These are phyloP conservation scores for Skeletonema potamos DNA, from an alignment of 108 stramenopile species.

Conservation along the genomic window DNA sequence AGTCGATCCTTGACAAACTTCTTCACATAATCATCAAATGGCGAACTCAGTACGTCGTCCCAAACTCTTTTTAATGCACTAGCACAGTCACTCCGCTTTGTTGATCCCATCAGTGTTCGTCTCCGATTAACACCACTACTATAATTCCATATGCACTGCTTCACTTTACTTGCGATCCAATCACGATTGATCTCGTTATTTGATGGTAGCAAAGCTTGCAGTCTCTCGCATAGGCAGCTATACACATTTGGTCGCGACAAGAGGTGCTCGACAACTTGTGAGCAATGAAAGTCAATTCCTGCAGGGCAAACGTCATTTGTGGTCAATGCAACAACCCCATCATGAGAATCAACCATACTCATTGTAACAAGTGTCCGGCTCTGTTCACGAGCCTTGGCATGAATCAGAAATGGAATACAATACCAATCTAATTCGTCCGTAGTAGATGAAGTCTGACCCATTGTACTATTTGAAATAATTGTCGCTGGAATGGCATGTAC, in stretches of 20 bases:
- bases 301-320: conserved; percentile 53
- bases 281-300: conserved; percentile 89
- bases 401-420: conserved; percentile 44
- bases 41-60: conserved; percentile 36
- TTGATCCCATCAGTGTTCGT: conserved; percentile 20
- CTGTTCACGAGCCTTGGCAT: conserved; percentile 29
- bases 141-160: conserved; percentile 73
- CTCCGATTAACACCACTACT: conserved; percentile 78
- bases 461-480: not conserved
- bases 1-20: conserved; percentile 41
- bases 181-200: conserved; percentile 9
- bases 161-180: conserved; percentile 48
- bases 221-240: conserved; percentile 11
- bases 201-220: conserved; percentile 4
- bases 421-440: conserved; percentile 27
- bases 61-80: conserved; percentile 16
- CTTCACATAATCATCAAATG: conserved; percentile 34
- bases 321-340: conserved; percentile 36
- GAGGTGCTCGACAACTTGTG: conserved; percentile 59
- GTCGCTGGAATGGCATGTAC: not conserved
- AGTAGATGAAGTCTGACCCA: not conserved
- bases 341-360: conserved; percentile 6
- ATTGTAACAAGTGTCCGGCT: conserved; percentile 31
- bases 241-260: conserved; percentile 15
- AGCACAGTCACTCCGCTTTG: conserved; percentile 9